Base-by-base conservation (phyloP, 257 asterid genomes). In the Solanum neorickii region DNA sequence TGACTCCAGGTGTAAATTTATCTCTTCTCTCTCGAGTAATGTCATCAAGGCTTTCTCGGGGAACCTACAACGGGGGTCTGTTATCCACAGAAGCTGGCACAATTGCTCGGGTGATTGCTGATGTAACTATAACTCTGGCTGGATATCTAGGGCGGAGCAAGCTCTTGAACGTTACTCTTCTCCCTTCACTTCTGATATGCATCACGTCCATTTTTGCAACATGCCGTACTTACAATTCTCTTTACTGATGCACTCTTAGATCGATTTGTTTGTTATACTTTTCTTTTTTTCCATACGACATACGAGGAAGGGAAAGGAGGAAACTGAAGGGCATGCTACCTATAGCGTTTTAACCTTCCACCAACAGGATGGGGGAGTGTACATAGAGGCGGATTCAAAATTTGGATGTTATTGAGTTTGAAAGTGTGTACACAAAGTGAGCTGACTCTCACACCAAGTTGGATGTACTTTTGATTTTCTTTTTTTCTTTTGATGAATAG, bases 1-100 rank as follows among this genome's bases (percentile, higher is more conserved):
- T 49, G 69, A 49, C 60, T 29, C 2, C 90, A 94, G 99, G 98
- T 23, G 98, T 96, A 37, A 96, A 96, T 86, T 87, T 96, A 70
- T 94, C 98, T 12, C 92, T 96, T 41, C 99, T 96, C 87, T 96
- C 99, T 15, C 93, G 96, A 89, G 99, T 96, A 35, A 96, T 96
- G 99, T 93, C 99, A 21, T 96, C 98, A 5, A 91, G 98, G 91
- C 99, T 96, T 87, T 96, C 99, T 69, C 99, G 98, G 4, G 99
- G 98, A 37, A 96, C 99, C 73, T 95, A 78, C 89, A 96, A 96
- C 2, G 98, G 98, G 0, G 99, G 99, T 56, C 95, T 96, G 85
- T 73, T 95, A 86, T 96, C 98, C 42, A 96, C 99, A 4, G 98
- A 96, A 92, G 98, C 98, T 18, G 98, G 99, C 72, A 94, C 99